A percentile compares a stretch with the other conserved stretches of the same genome.
Conservation (phyloP, 2,329 filamentous ascomycete genomes). For the Aspergillus sp. region DNA sequence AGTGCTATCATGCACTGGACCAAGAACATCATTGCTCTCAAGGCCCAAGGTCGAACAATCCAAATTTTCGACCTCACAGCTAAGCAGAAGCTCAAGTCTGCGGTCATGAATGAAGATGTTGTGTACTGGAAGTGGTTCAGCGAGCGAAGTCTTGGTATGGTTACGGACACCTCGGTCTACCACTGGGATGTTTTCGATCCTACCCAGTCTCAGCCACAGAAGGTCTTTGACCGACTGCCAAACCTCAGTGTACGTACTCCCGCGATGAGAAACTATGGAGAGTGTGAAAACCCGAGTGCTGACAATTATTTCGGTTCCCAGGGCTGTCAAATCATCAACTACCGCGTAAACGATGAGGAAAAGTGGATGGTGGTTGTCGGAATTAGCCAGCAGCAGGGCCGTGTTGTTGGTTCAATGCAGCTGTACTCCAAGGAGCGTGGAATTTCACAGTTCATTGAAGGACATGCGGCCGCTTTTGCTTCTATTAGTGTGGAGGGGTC, state of each 20-base stretch:
- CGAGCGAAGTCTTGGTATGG: slow-evolving; percentile 80
- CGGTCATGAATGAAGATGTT: slow-evolving; percentile 94
- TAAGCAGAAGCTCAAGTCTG: slow-evolving; percentile 95
- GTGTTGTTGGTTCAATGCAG: slow-evolving; percentile 95
- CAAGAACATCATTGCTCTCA: slow-evolving; percentile 92
- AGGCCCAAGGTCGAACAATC: slow-evolving; percentile 88
- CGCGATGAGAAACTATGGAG: too few species aligned
- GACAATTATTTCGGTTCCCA: slow-evolving; percentile 36
- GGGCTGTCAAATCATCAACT: slow-evolving; percentile 99
- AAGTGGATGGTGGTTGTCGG: slow-evolving; percentile 99
- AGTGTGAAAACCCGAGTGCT: background rate
- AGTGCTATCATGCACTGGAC: slow-evolving; percentile 99
- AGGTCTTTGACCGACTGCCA: slow-evolving; percentile 91
- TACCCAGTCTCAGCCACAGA: slow-evolving; percentile 73
- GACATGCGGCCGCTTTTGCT: slow-evolving; percentile 92
- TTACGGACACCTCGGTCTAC: slow-evolving; percentile 87
- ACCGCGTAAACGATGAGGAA: slow-evolving; percentile 89
- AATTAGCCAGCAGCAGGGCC: slow-evolving; percentile 88
- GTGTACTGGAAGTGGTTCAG: slow-evolving; percentile 99
- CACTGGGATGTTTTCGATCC: slow-evolving; percentile 97
- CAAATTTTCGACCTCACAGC: slow-evolving; percentile 95
- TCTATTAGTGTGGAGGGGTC: slow-evolving; percentile 86
- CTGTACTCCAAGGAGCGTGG: slow-evolving; percentile 94
- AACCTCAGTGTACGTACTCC: slow-evolving; percentile 71
- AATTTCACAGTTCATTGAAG: slow-evolving; percentile 97